Conservation (phyloP, 371 early-diverging fungal genomes). For the Chytridium lagenaria region DNA sequence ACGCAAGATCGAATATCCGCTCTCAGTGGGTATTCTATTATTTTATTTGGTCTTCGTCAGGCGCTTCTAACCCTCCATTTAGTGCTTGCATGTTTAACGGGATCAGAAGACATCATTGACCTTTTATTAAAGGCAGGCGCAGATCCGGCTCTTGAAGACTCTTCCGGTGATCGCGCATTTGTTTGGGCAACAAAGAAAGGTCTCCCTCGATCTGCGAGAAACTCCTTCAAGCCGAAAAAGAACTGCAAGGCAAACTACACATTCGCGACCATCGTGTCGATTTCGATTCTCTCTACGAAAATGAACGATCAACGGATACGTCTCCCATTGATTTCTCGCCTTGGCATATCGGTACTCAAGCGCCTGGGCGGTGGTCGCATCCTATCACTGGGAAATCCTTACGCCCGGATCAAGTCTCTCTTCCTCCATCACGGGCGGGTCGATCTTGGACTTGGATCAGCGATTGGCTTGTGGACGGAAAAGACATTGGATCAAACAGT, state of each 20-base stretch:
- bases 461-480: neutral
- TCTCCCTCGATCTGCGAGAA: neutral
- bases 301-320: neutral
- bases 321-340: neutral
- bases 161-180: neutral
- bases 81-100: neutral
- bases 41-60: neutral
- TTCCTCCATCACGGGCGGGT: no score
- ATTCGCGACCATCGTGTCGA: neutral
- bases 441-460: neutral
- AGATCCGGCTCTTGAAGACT: neutral
- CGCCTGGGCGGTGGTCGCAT: neutral
- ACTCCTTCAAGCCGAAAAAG: neutral
- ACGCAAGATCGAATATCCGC: neutral
- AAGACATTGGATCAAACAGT: neutral
- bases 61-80: neutral
- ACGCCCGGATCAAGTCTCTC: neutral
- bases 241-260: neutral
- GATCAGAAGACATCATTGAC: neutral
- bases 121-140: neutral
- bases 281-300: neutral
- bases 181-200: neutral
- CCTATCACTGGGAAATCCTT: neutral
- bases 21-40: neutral
- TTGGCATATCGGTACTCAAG: neutral